A percentile compares a stretch with the other conserved stretches of the same genome.
Conservation (phyloP, 2,329 filamentous ascomycete genomes). For the Sporothrix schenckii region DNA sequence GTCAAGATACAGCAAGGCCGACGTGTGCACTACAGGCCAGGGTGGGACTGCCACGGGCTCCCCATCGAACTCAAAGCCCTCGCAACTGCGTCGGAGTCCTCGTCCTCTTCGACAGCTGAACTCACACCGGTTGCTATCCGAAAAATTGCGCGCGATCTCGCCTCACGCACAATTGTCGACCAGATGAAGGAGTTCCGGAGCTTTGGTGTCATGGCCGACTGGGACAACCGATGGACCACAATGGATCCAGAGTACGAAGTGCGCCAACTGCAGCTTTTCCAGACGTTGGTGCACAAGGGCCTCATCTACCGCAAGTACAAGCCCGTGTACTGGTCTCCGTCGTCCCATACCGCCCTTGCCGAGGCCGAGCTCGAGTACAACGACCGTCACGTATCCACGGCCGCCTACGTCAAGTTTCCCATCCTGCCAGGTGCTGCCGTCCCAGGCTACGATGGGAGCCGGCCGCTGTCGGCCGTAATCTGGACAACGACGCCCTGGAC, state of each 20-base stretch:
- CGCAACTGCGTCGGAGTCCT: constrained; percentile 48
- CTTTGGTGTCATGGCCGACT: constrained; percentile 80
- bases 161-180: constrained; percentile 66
- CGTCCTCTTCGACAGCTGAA: constrained; percentile 37
- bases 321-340: constrained; percentile 85
- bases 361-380: constrained; percentile 86
- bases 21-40: constrained; percentile 79
- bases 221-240: constrained; percentile 75
- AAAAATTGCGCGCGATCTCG: constrained; percentile 65
- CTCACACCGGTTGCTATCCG: constrained; percentile 63
- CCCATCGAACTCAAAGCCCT: constrained; percentile 97
- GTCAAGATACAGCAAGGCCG: constrained; percentile 77
- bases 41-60: constrained; percentile 97
- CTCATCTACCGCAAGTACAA: constrained; percentile 78
- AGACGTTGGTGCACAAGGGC: constrained; percentile 70
- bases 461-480: constrained; percentile 74
- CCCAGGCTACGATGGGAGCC: not conserved
- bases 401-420: constrained; percentile 81
- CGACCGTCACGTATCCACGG: constrained; percentile 69
- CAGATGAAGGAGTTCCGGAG: constrained; percentile 75
- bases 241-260: constrained; percentile 78
- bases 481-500: constrained; percentile 99
- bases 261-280: constrained; percentile 73
- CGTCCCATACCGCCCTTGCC: constrained; percentile 75
- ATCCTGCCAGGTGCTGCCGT: constrained; percentile 49